A percentile compares a stretch with the other conserved stretches of the same genome.
Evolutionary conservation across 805 yeast species (phyloP).

Genomic region (Teunomyces funiuensis): DNA sequence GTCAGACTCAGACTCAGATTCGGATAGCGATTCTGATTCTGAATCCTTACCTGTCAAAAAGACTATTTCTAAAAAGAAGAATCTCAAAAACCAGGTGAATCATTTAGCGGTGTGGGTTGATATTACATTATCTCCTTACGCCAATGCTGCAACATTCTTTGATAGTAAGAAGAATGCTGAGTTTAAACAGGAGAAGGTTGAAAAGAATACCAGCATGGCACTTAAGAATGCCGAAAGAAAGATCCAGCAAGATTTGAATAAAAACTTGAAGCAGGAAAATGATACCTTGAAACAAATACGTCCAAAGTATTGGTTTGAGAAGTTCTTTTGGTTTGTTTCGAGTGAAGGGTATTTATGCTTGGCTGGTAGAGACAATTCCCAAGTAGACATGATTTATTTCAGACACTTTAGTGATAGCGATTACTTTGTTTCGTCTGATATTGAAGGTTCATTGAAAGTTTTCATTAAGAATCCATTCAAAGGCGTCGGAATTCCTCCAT

Average conservation of each 20-base stretch:
- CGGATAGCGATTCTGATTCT: constrained; percentile 23
- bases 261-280: constrained; percentile 53
- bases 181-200: constrained; percentile 78
- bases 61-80: constrained; percentile 1
- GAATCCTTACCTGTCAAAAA: not conserved
- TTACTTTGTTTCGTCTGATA: constrained; percentile 68
- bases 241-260: constrained; percentile 69
- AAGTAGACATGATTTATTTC: constrained; percentile 76
- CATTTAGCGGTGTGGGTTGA: constrained; percentile 62
- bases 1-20: constrained; percentile 26
- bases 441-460: constrained; percentile 71
- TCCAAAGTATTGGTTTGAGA: constrained; percentile 87
- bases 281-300: constrained; percentile 59
- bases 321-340: constrained; percentile 91
- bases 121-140: constrained; percentile 72
- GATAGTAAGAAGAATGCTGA: constrained; percentile 73
- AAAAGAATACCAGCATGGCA: constrained; percentile 72
- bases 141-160: constrained; percentile 83
- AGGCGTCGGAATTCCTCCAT: constrained; percentile 75
- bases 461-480: constrained; percentile 77
- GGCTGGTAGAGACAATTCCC: constrained; percentile 81
- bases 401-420: constrained; percentile 76
- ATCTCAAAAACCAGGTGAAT: constrained; percentile 11
- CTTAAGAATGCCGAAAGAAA: constrained; percentile 79
- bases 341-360: constrained; percentile 84